Evolutionary conservation across 257 asterid genomes (phyloP).

Genomic region (Fraxinus cuspidata): DNA sequence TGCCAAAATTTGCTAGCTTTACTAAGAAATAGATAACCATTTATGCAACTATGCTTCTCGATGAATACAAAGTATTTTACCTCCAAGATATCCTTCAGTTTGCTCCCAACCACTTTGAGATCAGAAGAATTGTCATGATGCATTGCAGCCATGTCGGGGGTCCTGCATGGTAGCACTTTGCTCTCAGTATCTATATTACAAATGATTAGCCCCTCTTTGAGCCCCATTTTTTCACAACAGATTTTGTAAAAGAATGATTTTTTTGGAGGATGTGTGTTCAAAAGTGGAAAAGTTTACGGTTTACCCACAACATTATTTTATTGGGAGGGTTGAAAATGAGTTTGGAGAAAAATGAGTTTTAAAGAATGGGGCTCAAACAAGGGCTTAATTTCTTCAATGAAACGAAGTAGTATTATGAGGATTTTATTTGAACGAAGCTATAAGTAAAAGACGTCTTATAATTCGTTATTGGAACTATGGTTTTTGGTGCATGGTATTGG

Average conservation of each 20-base stretch:
- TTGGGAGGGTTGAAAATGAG: too few relatives aligned
- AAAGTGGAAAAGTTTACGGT: too few relatives aligned
- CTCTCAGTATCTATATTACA: conserved; percentile 9
- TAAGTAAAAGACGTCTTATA: background rate
- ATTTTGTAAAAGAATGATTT: too few relatives aligned
- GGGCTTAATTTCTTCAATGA: background rate
- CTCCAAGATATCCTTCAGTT: conserved; percentile 75
- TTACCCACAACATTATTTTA: too few relatives aligned
- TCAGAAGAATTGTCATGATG: conserved; percentile 82
- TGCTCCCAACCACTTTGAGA: conserved; percentile 75
- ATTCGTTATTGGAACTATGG: background rate
- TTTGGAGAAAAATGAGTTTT: too few relatives aligned
- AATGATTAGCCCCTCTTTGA: background rate
- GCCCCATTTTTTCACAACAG: too few relatives aligned
- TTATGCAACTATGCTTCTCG: background rate
- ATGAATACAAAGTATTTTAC: conserved; percentile 31
- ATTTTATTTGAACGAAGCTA: background rate
- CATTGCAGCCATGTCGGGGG: conserved; percentile 76
- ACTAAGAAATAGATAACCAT: background rate
- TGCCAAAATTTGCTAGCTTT: background rate
- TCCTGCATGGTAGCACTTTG: conserved; percentile 43
- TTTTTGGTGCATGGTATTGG: background rate
- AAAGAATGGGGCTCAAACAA: too few relatives aligned
- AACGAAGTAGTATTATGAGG: background rate
- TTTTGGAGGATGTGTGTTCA: too few relatives aligned